A percentile compares a stretch with the other conserved stretches of the same genome.
Conservation (phyloP, 768 basidiomycete genomes). For the Tulasnella sp. region DNA sequence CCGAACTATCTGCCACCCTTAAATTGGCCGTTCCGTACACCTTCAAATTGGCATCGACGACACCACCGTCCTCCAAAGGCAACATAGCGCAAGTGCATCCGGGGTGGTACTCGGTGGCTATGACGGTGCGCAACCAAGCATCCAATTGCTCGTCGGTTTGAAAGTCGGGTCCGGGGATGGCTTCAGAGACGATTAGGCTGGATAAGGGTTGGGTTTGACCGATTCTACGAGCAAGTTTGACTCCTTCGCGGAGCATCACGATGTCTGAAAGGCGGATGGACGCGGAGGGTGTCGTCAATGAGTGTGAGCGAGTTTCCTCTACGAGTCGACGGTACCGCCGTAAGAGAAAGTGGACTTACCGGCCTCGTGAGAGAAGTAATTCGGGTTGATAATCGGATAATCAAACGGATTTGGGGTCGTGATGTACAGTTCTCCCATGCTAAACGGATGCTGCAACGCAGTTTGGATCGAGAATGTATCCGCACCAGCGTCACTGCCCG, state of each 20-base stretch:
- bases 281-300: neutral
- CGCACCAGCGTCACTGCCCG: slow-evolving; percentile 44
- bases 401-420: slow-evolving; percentile 63
- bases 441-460: slow-evolving; percentile 67
- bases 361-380: slow-evolving; percentile 62
- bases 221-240: slow-evolving; percentile 63
- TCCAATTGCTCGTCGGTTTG: slow-evolving; percentile 61
- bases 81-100: slow-evolving; percentile 48
- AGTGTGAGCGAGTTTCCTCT: neutral
- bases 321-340: neutral
- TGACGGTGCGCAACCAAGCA: slow-evolving; percentile 51
- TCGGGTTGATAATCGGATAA: slow-evolving; percentile 64
- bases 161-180: slow-evolving; percentile 55
- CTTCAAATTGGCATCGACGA: slow-evolving; percentile 46
- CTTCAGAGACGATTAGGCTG: slow-evolving; percentile 52
- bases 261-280: slow-evolving; percentile 44
- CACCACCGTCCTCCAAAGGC: slow-evolving; percentile 46
- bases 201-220: slow-evolving; percentile 58
- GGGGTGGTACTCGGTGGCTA: slow-evolving; percentile 44
- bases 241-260: slow-evolving; percentile 57
- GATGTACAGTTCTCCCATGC: slow-evolving; percentile 65
- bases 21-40: slow-evolving; percentile 49
- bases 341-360: slow-evolving; percentile 43
- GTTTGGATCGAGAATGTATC: slow-evolving; percentile 60
- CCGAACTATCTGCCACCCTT: slow-evolving; percentile 44